These are phyloP conservation scores for Epichloe hybrida DNA, from an alignment of 2,329 filamentous ascomycete genomes.

Conservation along the genomic window DNA sequence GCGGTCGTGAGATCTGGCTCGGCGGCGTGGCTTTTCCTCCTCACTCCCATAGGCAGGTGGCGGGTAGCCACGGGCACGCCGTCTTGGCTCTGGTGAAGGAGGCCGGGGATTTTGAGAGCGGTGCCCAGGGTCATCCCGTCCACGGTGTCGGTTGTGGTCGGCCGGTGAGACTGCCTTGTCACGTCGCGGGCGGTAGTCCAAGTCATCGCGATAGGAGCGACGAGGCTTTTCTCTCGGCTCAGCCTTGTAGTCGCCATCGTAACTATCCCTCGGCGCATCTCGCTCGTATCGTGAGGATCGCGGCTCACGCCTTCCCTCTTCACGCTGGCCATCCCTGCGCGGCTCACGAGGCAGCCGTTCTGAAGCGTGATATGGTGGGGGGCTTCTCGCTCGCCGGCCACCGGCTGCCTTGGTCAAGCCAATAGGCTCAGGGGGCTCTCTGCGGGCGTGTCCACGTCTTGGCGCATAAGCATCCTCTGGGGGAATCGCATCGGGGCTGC, in stretches of 20 bases:
- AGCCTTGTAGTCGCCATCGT: not conserved
- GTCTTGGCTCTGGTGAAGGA: conserved; percentile 4
- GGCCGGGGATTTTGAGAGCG: not conserved
- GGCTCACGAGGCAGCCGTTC: conserved; percentile 5
- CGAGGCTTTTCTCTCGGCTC: not conserved
- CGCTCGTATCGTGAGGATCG: not conserved
- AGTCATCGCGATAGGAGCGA: conserved; percentile 5
- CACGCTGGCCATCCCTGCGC: not conserved
- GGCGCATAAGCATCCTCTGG: conserved; percentile 5
- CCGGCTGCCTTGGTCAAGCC: not conserved
- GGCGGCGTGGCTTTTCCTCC: conserved; percentile 8
- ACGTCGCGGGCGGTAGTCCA: conserved; percentile 9
- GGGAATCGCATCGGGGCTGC: conserved; percentile 6
- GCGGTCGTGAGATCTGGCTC: conserved; percentile 13
- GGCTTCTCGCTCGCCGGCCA: conserved; percentile 7
- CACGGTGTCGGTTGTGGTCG: conserved; percentile 7
- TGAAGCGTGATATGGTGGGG: conserved; percentile 3
- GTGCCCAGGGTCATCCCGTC: conserved; percentile 4
- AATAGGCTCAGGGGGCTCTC: conserved; percentile 3
- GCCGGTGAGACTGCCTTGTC: conserved; percentile 9
- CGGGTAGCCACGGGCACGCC: not conserved
- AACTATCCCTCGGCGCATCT: not conserved
- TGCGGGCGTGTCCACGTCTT: conserved; percentile 5
- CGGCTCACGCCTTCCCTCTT: not conserved
- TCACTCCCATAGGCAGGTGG: conserved; percentile 10